Conservation (phyloP, 768 basidiomycete genomes). For the Auricularia auricula-judae region DNA sequence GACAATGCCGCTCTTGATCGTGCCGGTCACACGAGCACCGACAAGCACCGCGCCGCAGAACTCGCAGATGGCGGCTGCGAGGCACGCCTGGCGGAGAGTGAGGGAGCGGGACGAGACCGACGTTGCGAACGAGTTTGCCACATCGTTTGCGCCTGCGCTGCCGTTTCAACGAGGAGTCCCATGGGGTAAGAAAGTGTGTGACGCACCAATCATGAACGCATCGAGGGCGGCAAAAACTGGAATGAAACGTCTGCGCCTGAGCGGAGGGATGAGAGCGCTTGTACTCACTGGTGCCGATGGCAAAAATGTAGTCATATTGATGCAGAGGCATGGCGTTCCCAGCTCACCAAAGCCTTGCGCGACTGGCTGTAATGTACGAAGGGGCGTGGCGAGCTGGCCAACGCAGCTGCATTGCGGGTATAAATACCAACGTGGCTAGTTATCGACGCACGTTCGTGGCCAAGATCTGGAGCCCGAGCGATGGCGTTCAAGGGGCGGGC, state of each 20-base stretch:
- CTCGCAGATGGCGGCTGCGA: constrained; percentile 24
- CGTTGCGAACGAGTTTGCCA: constrained; percentile 16
- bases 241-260: background rate
- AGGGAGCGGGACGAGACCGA: constrained; percentile 27
- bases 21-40: constrained; percentile 24
- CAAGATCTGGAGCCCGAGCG: background rate
- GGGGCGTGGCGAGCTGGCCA: background rate
- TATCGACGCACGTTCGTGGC: background rate
- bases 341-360: background rate
- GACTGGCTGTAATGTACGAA: background rate
- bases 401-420: background rate
- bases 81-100: constrained; percentile 24
- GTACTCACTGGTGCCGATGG: constrained; percentile 12
- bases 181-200: constrained; percentile 10
- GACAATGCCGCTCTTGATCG: constrained; percentile 35
- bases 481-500: background rate
- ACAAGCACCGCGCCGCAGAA: constrained; percentile 27
- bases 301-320: constrained; percentile 25
- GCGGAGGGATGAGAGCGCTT: background rate
- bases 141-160: constrained; percentile 22
- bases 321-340: constrained; percentile 1
- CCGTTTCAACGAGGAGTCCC: background rate
- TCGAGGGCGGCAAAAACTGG: constrained; percentile 23
- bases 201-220: constrained; percentile 25
- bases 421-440: background rate